Conservation (phyloP, 768 basidiomycete species). For the Trametes maxima region DNA sequence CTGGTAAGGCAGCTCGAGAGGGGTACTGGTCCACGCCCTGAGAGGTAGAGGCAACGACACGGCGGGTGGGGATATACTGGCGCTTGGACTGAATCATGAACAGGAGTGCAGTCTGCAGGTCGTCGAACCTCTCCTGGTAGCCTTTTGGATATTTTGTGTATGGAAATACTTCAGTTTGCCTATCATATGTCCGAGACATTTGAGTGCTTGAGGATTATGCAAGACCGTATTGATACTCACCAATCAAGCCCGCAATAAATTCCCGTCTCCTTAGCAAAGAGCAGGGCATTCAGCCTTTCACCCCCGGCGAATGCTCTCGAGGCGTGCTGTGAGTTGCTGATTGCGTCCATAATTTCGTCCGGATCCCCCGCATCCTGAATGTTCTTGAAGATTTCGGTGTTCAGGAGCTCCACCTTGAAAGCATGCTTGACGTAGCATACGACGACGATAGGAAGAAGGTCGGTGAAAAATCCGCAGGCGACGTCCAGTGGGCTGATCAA, state of each 20-base stretch:
- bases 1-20: no score
- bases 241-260: neutral
- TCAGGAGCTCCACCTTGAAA: neutral
- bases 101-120: no score
- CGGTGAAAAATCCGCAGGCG: neutral
- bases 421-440: neutral
- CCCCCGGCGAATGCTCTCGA: neutral
- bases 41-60: no score
- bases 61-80: no score
- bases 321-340: neutral
- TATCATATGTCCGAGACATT: neutral
- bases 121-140: no score
- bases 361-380: neutral
- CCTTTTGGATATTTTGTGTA: no score
- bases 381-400: neutral
- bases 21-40: no score
- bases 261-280: neutral
- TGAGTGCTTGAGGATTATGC: neutral
- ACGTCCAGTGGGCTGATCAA: neutral
- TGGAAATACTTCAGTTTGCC: no score
- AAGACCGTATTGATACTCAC: neutral
- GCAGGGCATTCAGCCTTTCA: neutral
- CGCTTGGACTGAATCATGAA: no score
- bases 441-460: slow-evolving; percentile 7
- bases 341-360: neutral